Percentiles rank a stretch among this genome's conserved stretches.
phyloP scores from a whole-genome alignment of 306 rosid genomes.

The Morella rubra region DNA sequence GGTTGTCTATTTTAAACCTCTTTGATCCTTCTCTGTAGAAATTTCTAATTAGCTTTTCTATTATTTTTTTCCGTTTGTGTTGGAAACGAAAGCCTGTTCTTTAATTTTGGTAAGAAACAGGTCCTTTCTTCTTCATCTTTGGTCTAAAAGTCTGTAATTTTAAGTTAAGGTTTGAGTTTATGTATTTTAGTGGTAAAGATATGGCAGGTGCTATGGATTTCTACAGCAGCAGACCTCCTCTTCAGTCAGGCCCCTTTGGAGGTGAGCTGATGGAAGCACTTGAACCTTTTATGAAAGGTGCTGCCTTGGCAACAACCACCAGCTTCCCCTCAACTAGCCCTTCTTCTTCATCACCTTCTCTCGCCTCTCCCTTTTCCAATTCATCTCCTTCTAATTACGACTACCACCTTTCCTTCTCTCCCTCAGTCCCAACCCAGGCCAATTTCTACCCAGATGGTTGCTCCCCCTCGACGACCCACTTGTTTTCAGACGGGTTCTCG shows the following conservation, averaged over 20 bases:
- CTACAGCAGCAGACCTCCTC: constrained; percentile 41
- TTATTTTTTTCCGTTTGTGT: not conserved
- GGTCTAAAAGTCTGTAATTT: not conserved
- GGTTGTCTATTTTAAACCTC: constrained; percentile 86
- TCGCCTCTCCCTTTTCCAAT: constrained; percentile 24
- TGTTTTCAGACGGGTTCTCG: constrained; percentile 49
- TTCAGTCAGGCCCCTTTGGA: constrained; percentile 60
- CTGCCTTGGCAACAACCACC: constrained; percentile 33
- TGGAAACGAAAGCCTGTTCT: constrained; percentile 46
- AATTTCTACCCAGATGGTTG: constrained; percentile 30
- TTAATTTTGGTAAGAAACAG: constrained; percentile 63
- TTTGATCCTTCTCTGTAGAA: constrained; percentile 39
- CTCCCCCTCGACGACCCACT: constrained; percentile 43
- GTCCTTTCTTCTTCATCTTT: constrained; percentile 15
- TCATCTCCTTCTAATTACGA: constrained; percentile 19
- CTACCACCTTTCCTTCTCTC: constrained; percentile 20
- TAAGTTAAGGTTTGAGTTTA: constrained; percentile 12
- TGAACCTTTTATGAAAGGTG: constrained; percentile 91
- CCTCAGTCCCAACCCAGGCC: constrained; percentile 38
- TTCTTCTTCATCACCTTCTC: constrained; percentile 17
- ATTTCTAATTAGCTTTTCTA: not conserved
- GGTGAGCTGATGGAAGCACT: constrained; percentile 99
- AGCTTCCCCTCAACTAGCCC: constrained; percentile 11
- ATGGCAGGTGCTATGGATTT: constrained; percentile 84
- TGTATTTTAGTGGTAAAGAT: constrained; percentile 7